These are phyloP conservation scores for Mycena amicta DNA, from an alignment of 768 basidiomycete species.

Conservation along the genomic window DNA sequence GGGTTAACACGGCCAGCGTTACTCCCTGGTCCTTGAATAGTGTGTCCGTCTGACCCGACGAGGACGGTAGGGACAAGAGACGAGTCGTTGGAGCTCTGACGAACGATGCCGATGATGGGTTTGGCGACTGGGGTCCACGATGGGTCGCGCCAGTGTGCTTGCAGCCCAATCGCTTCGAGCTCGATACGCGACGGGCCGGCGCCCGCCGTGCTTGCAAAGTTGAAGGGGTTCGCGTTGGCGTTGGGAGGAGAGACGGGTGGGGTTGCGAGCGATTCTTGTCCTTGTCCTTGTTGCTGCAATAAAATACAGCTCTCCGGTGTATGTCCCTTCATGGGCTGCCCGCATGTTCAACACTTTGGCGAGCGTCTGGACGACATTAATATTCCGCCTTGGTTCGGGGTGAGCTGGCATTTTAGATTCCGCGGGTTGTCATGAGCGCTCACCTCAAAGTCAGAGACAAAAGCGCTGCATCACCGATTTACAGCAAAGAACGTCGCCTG, in stretches of 20 bases:
- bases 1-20: background rate
- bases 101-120: background rate
- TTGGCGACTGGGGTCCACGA: background rate
- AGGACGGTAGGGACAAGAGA: conserved; percentile 19
- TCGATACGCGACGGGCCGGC: background rate
- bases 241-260: conserved; percentile 17
- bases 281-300: background rate
- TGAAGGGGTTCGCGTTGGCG: background rate
- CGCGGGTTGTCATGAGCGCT: too few relatives aligned
- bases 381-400: too few relatives aligned
- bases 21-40: conserved; percentile 12
- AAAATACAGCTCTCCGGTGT: conserved; percentile 11
- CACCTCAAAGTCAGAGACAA: too few relatives aligned
- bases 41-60: conserved; percentile 21
- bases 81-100: background rate
- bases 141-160: conserved; percentile 18
- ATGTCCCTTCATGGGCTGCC: conserved; percentile 20
- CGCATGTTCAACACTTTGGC: conserved; percentile 16
- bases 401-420: too few relatives aligned
- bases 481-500: too few relatives aligned
- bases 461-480: too few relatives aligned
- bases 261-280: conserved; percentile 3
- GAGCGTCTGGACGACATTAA: conserved; percentile 11
- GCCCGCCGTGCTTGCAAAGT: background rate
- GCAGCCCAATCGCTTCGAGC: conserved; percentile 5